Percentiles rank a stretch among this genome's conserved stretches.
These are phyloP conservation scores for Talinum fruticosum DNA, from an alignment of 148 eudicot genomes.

Conservation along the genomic window DNA sequence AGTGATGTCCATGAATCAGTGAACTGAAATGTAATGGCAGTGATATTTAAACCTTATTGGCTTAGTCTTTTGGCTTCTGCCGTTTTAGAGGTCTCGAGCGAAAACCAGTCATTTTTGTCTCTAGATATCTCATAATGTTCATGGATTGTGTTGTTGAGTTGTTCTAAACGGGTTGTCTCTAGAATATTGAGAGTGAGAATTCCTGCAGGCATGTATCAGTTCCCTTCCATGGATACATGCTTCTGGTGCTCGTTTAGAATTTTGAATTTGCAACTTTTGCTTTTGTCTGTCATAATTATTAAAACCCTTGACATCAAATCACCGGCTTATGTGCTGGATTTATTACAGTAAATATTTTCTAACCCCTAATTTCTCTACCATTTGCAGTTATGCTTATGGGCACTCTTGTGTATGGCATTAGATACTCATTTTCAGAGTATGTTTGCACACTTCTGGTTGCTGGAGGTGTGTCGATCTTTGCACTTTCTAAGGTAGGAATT, in stretches of 20 bases:
- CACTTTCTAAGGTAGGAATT: slow-evolving; percentile 71
- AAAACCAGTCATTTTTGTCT: background rate
- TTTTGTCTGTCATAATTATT: background rate
- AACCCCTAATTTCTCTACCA: background rate
- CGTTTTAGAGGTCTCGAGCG: background rate
- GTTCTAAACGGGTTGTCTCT: no score
- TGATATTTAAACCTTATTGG: background rate
- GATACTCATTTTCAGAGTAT: slow-evolving; percentile 77
- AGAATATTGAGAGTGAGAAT: no score
- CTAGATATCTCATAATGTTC: no score
- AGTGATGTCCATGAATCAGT: background rate
- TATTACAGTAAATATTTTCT: background rate
- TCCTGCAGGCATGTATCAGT: no score
- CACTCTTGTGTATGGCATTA: slow-evolving; percentile 62
- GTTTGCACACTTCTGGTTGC: slow-evolving; percentile 85
- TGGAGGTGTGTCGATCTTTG: slow-evolving; percentile 85
- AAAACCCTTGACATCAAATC: background rate
- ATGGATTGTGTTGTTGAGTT: no score
- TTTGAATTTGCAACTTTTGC: no score
- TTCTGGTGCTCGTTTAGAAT: no score
- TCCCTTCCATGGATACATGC: background rate
- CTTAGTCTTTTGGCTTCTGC: no score
- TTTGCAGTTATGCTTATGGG: slow-evolving; percentile 93
- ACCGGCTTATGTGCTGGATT: background rate
- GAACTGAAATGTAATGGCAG: background rate